phyloP scores from a whole-genome alignment of 2,329 filamentous ascomycete genomes.

The Beauveria sp. region DNA sequence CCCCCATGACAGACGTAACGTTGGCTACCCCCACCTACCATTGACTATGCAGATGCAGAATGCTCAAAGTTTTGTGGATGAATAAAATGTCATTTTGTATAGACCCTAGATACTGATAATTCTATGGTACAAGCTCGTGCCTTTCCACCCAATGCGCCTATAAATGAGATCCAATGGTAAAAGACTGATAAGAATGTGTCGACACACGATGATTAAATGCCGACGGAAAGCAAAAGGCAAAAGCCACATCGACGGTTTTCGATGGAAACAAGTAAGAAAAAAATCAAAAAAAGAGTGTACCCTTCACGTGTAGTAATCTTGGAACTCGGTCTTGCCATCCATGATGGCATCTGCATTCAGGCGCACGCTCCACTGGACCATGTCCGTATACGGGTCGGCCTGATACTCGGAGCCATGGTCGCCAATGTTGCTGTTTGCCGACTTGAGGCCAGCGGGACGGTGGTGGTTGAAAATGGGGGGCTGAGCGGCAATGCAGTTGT shows the following conservation, averaged over 20 bases:
- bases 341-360: slow-evolving; percentile 9
- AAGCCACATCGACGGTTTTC: background rate
- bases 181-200: background rate
- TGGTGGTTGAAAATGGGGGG: slow-evolving; percentile 40
- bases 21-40: slow-evolving; percentile 3
- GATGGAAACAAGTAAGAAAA: background rate
- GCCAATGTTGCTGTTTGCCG: slow-evolving; percentile 28
- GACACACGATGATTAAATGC: background rate
- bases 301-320: background rate
- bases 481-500: slow-evolving; percentile 31
- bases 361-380: slow-evolving; percentile 13
- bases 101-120: background rate
- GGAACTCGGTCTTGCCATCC: slow-evolving; percentile 9
- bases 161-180: background rate
- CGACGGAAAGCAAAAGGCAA: background rate
- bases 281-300: background rate
- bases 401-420: slow-evolving; percentile 24
- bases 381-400: slow-evolving; percentile 14
- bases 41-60: too few relatives aligned
- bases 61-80: background rate
- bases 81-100: background rate
- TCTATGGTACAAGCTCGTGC: background rate
- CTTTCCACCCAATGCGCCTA: slow-evolving; percentile 1
- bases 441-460: slow-evolving; percentile 28
- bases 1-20: slow-evolving; percentile 4